Evolutionary conservation across 768 basidiomycete genomes (phyloP), one percentile per base, ranked within the genome.

Genomic region (Hypholoma fasciculare): DNA sequence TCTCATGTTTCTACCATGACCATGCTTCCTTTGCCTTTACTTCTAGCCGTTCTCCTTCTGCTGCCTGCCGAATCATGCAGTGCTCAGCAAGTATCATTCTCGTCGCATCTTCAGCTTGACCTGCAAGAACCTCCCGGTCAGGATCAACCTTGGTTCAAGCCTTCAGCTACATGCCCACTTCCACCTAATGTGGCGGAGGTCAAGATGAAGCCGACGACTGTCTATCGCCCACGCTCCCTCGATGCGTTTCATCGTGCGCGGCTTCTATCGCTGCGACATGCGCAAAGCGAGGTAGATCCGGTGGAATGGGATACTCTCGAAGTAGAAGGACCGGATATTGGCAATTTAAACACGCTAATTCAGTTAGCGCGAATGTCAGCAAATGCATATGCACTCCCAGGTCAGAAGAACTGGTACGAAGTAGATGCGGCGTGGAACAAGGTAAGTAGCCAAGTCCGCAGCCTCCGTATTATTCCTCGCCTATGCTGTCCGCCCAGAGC

Each of bases 321-420:
- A 43, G 76, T 92, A 11, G 76, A 82, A 3, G 92, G 79, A 3
- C 96, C 96, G 0, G 89, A 97, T 67, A 71, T 94, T 14, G 80
- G 82, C 57, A 91, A 96, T 69, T 74, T 80, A 52, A 87, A 90
- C 64, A 97, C 95, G 0, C 74, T 98, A 6, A 78, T 81, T 2
- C 88, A 94, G 68, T 80, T 98, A 27, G 95, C 90, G 71, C 76
- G 91, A 57, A 96, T 98, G 89, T 79, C 88, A 9, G 91, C 87
- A 37, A 92, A 98, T 68, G 96, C 96, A 1, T 98, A 98, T 73
- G 84, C 88, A 11, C 69, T 85, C 30, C 89, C 90, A 14, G 84
- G 86, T 6, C 73, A 78, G 65, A 79, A 76, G 50, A 87, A 86
- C 50, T 97, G 94, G 96, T 96, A 90, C 63, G 88, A 92, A 34